Conservation (phyloP, 768 basidiomycete species). For the Panus rudis region DNA sequence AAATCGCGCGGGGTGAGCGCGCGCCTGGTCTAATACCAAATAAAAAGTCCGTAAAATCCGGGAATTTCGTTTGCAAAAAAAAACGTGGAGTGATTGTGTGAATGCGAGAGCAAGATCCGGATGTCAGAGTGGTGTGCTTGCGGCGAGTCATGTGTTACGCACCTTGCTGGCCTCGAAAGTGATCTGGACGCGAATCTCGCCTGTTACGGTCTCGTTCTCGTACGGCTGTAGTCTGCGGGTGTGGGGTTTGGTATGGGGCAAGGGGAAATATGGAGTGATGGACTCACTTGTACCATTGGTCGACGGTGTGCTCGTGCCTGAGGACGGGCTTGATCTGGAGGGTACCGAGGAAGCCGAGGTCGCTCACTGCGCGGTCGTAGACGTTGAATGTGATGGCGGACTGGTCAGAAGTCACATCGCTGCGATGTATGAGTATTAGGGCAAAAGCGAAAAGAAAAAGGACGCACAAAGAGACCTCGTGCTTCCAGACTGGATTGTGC, state of each 20-base stretch:
- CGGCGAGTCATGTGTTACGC: conserved; percentile 19
- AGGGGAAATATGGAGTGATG: conserved; percentile 10
- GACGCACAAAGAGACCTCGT: conserved; percentile 94
- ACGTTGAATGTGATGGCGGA: conserved; percentile 83
- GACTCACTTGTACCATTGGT: conserved; percentile 94
- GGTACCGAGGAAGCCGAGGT: conserved; percentile 85
- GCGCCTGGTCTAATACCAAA: conserved; percentile 57
- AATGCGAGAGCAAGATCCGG: conserved; percentile 2
- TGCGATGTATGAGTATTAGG: conserved; percentile 27
- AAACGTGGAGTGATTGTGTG: conserved; percentile 3
- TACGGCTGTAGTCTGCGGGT: conserved; percentile 56
- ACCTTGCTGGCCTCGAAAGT: conserved; percentile 91
- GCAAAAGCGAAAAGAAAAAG: conserved; percentile 5
- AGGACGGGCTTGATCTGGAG: conserved; percentile 88
- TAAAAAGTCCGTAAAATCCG: not conserved
- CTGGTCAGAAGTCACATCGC: conserved; percentile 88
- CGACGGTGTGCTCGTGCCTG: conserved; percentile 89
- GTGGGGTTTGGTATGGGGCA: conserved; percentile 5
- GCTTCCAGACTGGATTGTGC: conserved; percentile 97
- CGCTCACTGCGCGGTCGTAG: conserved; percentile 79
- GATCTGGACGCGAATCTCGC: conserved; percentile 91
- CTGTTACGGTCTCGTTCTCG: conserved; percentile 78
- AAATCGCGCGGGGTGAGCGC: conserved; percentile 93
- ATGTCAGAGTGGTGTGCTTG: not conserved
- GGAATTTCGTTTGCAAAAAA: not conserved